Conservation (phyloP, 108 stramenopile genomes). For the Mayamaea pseudoterrestris region DNA sequence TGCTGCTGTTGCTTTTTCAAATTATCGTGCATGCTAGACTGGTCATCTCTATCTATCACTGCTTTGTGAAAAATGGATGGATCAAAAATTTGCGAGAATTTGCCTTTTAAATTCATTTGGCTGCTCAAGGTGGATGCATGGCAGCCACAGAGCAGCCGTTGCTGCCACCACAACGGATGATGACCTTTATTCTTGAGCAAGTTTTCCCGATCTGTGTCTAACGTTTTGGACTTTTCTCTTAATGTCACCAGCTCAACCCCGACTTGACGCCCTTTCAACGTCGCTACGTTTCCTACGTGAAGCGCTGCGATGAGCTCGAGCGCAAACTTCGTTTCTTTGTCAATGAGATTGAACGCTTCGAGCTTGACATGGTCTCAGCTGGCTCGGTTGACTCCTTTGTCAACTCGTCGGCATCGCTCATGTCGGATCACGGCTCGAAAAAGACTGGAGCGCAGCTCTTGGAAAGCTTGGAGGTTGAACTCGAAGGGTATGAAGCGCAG, state of each 20-base stretch:
- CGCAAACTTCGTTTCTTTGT: slow-evolving; percentile 91
- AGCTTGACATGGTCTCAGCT: slow-evolving; percentile 52
- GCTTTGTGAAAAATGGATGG: too few relatives aligned
- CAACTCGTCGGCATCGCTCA: slow-evolving; percentile 16
- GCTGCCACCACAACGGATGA: not conserved
- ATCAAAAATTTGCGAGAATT: too few relatives aligned
- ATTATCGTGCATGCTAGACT: not conserved
- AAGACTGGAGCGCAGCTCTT: slow-evolving; percentile 62
- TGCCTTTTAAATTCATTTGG: not conserved
- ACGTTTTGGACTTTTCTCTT: too few relatives aligned
- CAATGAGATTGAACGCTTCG: slow-evolving; percentile 84
- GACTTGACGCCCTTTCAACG: slow-evolving; percentile 97
- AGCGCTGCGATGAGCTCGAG: slow-evolving; percentile 96
- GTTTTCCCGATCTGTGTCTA: too few relatives aligned
- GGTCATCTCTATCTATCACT: too few relatives aligned
- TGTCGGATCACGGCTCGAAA: slow-evolving; percentile 21
- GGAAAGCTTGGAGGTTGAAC: slow-evolving; percentile 77
- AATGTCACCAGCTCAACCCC: slow-evolving; percentile 67
- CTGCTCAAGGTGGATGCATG: not conserved
- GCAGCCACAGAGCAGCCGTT: too few relatives aligned
- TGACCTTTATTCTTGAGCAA: not conserved
- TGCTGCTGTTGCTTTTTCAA: slow-evolving; percentile 3
- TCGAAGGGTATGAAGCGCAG: slow-evolving; percentile 87
- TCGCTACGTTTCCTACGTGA: slow-evolving; percentile 93
- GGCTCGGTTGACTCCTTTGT: slow-evolving; percentile 55